Evolutionary conservation across 768 basidiomycete species (phyloP).

Genomic region (Tricholoma sp.): DNA sequence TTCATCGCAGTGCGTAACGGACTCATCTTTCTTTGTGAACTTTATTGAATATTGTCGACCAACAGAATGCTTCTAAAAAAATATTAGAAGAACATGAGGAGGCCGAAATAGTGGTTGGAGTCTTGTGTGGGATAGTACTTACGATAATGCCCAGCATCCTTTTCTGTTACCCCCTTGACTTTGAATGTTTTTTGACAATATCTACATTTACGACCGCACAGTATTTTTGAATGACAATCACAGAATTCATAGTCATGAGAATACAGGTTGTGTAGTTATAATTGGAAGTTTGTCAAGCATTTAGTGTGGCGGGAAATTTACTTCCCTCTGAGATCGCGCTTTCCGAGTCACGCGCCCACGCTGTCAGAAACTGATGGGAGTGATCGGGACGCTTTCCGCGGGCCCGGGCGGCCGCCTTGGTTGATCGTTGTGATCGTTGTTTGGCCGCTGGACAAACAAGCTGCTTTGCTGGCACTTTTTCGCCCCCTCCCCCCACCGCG

Average conservation of each 20-base stretch:
- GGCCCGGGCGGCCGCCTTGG: no score
- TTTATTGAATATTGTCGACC: neutral
- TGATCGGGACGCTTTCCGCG: no score
- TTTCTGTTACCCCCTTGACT: neutral
- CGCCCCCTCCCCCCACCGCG: no score
- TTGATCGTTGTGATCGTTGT: no score
- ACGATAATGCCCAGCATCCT: neutral
- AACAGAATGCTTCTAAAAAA: neutral
- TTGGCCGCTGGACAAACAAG: no score
- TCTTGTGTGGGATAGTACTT: neutral
- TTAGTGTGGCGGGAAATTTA: no score
- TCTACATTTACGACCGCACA: constrained; percentile 1
- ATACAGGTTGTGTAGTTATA: no score
- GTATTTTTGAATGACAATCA: neutral
- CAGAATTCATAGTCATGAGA: neutral
- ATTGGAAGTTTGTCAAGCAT: no score
- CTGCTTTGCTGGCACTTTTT: no score
- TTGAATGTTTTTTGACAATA: neutral
- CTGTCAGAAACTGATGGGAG: no score
- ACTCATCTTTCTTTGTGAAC: neutral
- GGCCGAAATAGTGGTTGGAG: neutral
- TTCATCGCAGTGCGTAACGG: constrained; percentile 64
- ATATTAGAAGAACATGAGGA: neutral
- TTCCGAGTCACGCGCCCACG: no score
- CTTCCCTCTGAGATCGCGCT: no score